Evolutionary conservation across 352 stramenopile species (phyloP).

Genomic region (Lagenidium giganteum): DNA sequence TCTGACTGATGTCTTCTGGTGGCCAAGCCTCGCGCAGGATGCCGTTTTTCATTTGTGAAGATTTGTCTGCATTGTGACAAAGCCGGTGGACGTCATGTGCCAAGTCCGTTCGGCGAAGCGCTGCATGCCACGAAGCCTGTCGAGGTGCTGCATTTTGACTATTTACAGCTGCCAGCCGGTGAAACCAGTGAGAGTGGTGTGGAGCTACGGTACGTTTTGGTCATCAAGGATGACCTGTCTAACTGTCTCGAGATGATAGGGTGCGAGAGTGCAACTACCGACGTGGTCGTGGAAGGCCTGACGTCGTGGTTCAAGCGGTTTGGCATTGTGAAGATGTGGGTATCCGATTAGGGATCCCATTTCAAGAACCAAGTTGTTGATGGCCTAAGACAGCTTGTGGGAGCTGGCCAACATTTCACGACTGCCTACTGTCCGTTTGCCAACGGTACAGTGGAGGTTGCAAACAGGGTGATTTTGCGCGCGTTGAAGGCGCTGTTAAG

Average conservation of each 20-base stretch:
- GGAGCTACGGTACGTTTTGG: constrained; percentile 7
- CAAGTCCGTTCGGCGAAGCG: constrained; percentile 9
- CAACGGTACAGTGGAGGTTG: constrained; percentile 21
- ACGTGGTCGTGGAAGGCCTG: no score
- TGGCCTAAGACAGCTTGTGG: constrained; percentile 2
- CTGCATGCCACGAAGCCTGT: constrained; percentile 14
- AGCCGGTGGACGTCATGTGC: not conserved
- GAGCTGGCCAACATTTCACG: constrained; percentile 17
- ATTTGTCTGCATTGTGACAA: constrained; percentile 7
- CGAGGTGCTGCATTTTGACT: constrained; percentile 24
- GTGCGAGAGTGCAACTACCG: not conserved
- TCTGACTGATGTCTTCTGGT: no score
- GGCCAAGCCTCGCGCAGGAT: no score
- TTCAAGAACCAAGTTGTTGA: constrained; percentile 19
- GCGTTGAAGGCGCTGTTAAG: constrained; percentile 6
- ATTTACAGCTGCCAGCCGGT: constrained; percentile 10
- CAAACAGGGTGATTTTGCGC: constrained; percentile 10
- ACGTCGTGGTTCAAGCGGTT: constrained; percentile 9
- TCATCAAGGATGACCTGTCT: constrained; percentile 19
- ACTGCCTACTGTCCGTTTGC: constrained; percentile 18
- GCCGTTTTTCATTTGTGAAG: constrained; percentile 1
- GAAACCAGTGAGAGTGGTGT: not conserved
- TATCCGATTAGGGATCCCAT: constrained; percentile 18
- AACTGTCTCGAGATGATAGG: constrained; percentile 9
- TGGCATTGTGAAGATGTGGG: constrained; percentile 7